Evolutionary conservation across 768 basidiomycete genomes (phyloP).

Genomic region (Lactarius sp.): DNA sequence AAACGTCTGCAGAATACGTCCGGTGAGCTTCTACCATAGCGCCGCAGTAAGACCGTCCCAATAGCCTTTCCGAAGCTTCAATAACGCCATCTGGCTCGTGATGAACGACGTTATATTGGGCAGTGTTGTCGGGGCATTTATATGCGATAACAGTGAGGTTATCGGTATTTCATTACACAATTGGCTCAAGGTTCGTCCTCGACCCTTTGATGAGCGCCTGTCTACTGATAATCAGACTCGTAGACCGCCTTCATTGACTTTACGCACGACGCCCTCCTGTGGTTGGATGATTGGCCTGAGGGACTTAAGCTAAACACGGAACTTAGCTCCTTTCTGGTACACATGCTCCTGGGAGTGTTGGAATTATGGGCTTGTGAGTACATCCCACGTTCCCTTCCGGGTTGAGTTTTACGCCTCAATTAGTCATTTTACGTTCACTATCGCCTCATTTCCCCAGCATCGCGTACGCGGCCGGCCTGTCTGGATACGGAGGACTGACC

Average conservation of each 20-base stretch:
- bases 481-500: constrained; percentile 22
- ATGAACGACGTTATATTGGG: constrained; percentile 90
- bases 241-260: constrained; percentile 43
- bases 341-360: constrained; percentile 60
- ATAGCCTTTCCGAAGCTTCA: constrained; percentile 52
- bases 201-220: not conserved
- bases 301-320: constrained; percentile 96
- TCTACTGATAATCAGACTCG: not conserved
- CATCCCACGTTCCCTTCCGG: not conserved
- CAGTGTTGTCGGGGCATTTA: constrained; percentile 59
- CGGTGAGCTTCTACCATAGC: constrained; percentile 16
- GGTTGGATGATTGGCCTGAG: constrained; percentile 95
- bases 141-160: constrained; percentile 56
- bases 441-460: constrained; percentile 19
- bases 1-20: constrained; percentile 25
- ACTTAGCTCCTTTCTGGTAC: constrained; percentile 80
- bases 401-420: not conserved
- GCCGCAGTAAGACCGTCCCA: not conserved
- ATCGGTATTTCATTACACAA: constrained; percentile 38
- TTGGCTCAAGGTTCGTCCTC: constrained; percentile 13
- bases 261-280: constrained; percentile 53
- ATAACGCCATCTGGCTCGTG: constrained; percentile 87
- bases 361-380: constrained; percentile 68
- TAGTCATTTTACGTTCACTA: constrained; percentile 1
- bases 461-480: constrained; percentile 17